Evolutionary conservation across 176 grass and related monocot genomes (phyloP), one percentile per base, ranked within the genome.

Genomic region (Saccharum officinarum): DNA sequence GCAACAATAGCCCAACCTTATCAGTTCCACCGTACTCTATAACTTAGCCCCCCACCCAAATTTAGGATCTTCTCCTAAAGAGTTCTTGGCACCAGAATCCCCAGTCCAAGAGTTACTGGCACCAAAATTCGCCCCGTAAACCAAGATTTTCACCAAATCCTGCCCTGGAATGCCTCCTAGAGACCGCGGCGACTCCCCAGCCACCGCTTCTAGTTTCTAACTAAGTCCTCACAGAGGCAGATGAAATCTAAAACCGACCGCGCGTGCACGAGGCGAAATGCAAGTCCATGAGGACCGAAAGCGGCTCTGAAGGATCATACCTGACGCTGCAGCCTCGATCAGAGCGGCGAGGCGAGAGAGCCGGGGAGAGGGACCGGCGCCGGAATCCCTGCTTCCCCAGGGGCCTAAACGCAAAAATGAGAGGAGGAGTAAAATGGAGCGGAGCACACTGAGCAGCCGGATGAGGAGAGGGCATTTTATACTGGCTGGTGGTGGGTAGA

Each of bases 341-440:
- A 9, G 40, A 66, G 84, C 28, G 2, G 40, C 34, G 36, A 57
- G 11, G 45, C 16, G 50, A 23, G 8, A 67, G 42, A 40, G 55
- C 55, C 3, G 63, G 40, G 76, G 52, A 46, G 38, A 65, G 55
- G 84, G 84, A 86, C 31, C 68, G 41, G 5, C 46, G 22, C 12
- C 20, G 8, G 41, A 86, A 73, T 80, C 76, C 76, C 40, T 38
- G 38, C 84, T 80, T 80, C 67, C 76, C 68, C 14, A 73, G 77
- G 84, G 84, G 57, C 67, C 46, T 50, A 86, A 86, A n/a, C 78
- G 67, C 77, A 85, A 86, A 86, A 86, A 28, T 14, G 55, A 40
- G 37, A 52, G 84, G 69, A 80, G 40, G 30, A n/a, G 34, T 74
- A 86, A 86, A 74, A 86, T 74, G 42, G 44, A 73, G 30, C 73